Evolutionary conservation across 108 stramenopile species (phyloP).

Genomic region (Epithemia pelagica): DNA sequence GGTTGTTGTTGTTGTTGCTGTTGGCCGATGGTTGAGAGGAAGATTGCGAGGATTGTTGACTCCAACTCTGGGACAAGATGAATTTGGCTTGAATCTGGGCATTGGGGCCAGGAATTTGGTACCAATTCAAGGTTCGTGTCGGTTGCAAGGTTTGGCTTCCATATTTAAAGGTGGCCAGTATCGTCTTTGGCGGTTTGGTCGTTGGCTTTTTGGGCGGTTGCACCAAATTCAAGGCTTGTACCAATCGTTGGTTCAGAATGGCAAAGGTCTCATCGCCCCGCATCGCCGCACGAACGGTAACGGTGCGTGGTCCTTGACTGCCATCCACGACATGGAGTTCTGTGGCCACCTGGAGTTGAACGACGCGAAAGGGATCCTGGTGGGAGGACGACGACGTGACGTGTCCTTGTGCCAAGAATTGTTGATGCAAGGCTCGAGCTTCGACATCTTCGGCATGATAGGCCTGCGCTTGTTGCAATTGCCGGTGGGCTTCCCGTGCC

Average conservation of each 20-base stretch:
- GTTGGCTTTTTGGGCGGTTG: background rate
- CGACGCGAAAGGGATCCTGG: background rate
- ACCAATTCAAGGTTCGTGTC: background rate
- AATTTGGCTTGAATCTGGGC: background rate
- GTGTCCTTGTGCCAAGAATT: background rate
- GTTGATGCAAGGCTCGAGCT: no score
- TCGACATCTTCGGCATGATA: conserved; percentile 56
- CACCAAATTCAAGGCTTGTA: background rate
- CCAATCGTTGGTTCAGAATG: background rate
- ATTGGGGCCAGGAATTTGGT: background rate
- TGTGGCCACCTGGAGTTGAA: background rate
- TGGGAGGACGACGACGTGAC: background rate
- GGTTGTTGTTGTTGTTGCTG: background rate
- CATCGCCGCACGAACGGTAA: background rate
- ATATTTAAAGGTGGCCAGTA: background rate
- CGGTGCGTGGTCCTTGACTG: background rate
- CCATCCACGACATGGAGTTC: background rate
- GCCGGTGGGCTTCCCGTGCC: conserved; percentile 12
- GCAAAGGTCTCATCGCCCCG: background rate
- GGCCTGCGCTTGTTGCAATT: conserved; percentile 29
- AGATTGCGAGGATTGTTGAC: background rate
- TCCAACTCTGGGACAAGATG: background rate
- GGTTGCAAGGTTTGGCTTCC: background rate
- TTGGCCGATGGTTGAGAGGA: background rate
- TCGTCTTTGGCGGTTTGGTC: background rate